Percentiles rank a stretch among this genome's conserved stretches.
Evolutionary conservation across 192 early-diverging fungal genomes (phyloP).

Genomic region (Linnemannia schmuckeri): DNA sequence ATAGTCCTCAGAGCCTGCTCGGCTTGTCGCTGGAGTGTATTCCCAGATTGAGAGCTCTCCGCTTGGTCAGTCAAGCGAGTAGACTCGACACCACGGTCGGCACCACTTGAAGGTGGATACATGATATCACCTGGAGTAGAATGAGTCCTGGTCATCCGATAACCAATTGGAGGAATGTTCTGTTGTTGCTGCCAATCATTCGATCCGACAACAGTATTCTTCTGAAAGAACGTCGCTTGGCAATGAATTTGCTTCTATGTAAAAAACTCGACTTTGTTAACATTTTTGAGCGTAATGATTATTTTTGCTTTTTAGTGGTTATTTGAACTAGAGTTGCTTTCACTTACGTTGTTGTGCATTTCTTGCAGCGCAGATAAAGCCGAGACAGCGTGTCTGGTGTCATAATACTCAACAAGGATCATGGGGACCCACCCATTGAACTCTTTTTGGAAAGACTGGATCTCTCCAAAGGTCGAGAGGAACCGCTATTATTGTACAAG

Average conservation of each 20-base stretch:
- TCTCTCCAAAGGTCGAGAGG: constrained; percentile 54
- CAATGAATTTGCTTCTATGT: constrained; percentile 28
- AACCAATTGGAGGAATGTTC: neutral
- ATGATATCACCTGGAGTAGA: neutral
- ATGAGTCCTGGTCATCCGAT: neutral
- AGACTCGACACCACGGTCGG: neutral
- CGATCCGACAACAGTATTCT: neutral
- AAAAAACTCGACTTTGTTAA: neutral
- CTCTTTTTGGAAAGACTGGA: constrained; percentile 53
- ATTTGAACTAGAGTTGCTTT: neutral
- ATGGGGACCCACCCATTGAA: constrained; percentile 8
- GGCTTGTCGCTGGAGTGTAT: neutral
- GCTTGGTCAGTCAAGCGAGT: neutral
- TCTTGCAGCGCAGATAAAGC: constrained; percentile 48
- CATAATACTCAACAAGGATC: constrained; percentile 63
- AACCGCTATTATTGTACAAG: constrained; percentile 24
- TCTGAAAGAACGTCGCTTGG: constrained; percentile 33
- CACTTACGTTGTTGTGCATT: constrained; percentile 46
- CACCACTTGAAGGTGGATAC: constrained; percentile 3
- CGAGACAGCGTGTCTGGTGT: constrained; percentile 57
- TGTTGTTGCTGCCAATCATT: neutral
- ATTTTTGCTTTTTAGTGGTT: neutral
- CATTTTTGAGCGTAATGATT: neutral
- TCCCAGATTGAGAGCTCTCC: neutral
- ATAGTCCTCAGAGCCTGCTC: neutral